Evolutionary conservation across 805 yeast species (phyloP), one percentile per base, ranked within the genome.

Genomic region (Yarrowia sp.): DNA sequence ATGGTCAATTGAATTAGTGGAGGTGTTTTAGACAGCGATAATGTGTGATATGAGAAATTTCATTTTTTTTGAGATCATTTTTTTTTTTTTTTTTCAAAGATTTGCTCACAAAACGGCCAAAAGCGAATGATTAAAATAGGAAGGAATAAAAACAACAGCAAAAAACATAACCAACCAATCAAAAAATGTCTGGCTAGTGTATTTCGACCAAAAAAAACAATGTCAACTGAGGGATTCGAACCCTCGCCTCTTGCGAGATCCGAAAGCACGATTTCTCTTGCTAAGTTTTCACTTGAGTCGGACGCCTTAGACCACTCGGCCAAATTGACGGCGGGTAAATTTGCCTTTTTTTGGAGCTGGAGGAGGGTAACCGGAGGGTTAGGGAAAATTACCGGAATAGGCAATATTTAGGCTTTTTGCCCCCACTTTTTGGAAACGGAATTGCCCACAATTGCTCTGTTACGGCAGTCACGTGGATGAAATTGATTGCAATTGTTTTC

Each of bases 241-340:
- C 66, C 50, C 66, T 35, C 66, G 66, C 66, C 66, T 65, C 66
- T 65, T 65, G 66, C 66, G 66, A 65, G 66, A 65, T 63, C 66
- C 66, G 66, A 65, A 65, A 41, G 50, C 66, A n/a, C 33, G 51
- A 33, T 58, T 43, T 58, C 36, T 32, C 62, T 22, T 38, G 48
- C 57, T 22, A 41, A 47, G 66, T 36, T 47, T 41, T 4, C 47
- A 65, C 66, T 65, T 65, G 66, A 65, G 66, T 65, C 66, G 66
- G 66, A 63, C 66, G 66, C 66, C 66, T 65, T 65, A 65, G 66
- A 65, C 66, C 66, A 64, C 66, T 65, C 66, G 66, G 66, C 66
- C 66, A 65, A 65, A 65, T 58, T 58, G 64, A 58, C 64, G 33
- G 22, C 28, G 15, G n/a, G 17, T 10, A 8, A 2, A 17, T 36